Evolutionary conservation across 2,329 filamentous ascomycete species (phyloP), one percentile per base, ranked within the genome.

Genomic region (Neofusicoccum umdonicola): DNA sequence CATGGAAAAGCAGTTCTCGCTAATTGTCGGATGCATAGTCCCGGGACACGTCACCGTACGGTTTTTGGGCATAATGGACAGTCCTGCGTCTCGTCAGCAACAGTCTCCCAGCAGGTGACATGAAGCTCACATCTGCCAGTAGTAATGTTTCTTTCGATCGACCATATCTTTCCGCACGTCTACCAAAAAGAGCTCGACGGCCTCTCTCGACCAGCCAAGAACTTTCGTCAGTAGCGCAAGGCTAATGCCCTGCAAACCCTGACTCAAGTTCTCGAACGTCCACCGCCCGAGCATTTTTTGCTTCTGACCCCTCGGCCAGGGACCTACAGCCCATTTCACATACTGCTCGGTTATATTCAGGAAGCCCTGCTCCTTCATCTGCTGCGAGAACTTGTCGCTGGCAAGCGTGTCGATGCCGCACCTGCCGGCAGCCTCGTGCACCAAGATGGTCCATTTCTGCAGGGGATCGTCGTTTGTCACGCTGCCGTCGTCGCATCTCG

Each of bases 331-430:
- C 74, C 73, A 76, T 54, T 76, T 75, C 67, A 70, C 69, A 2
- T 64, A 67, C 58, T 73, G 72, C n/a, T 70, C 45, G 8, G 71
- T 69, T 39, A 76, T 65, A 15, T 72, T 68, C 0, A 67, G 66
- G 58, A 76, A 76, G 12, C 74, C 73, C 1, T 68, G 67, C 0
- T 68, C 70, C 60, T 67, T 67, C 68, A 77, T 71, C 67, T 74
- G 73, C 42, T 72, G 72, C 41, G 74, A 73, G 48, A 81, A 72
- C 51, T 75, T 75, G 3, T 74, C 71, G 4, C 72, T 72, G 3
- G 66, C 66, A 22, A 65, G 66, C n/a, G 68, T 50, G 50, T 68
- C 68, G 48, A 67, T 68, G 35, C 69, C 68, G 4, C 64, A 54
- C 19, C 27, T 63, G 12, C 13, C 65, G 17, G 54, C 45, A 7